Percentiles rank a stretch among this genome's conserved stretches.
phyloP scores from a whole-genome alignment of 2,329 filamentous ascomycete species.

The Blumeria hordei region DNA sequence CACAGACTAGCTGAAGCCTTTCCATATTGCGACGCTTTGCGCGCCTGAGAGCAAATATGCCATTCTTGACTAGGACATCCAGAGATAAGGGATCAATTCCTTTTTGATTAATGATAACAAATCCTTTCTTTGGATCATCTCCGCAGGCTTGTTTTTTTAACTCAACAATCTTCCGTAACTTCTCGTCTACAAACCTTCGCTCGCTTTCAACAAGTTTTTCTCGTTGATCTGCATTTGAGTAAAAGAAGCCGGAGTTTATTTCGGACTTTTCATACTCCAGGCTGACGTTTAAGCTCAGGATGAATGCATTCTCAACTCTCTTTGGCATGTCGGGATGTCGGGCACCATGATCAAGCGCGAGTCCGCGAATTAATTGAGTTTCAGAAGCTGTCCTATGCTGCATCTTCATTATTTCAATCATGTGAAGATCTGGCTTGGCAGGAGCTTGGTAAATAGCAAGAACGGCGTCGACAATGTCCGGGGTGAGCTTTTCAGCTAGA shows the following conservation, averaged over 20 bases:
- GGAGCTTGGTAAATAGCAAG: constrained; percentile 78
- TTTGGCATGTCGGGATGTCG: constrained; percentile 98
- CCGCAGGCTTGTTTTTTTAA: constrained; percentile 96
- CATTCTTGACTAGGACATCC: constrained; percentile 93
- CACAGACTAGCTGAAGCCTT: constrained; percentile 81
- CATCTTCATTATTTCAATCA: constrained; percentile 99
- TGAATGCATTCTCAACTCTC: constrained; percentile 81
- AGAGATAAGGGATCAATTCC: constrained; percentile 91
- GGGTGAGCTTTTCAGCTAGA: constrained; percentile 75
- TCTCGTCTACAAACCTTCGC: constrained; percentile 83
- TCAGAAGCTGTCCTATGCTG: constrained; percentile 91
- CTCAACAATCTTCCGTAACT: constrained; percentile 91
- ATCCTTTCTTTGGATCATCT: constrained; percentile 76
- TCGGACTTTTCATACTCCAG: constrained; percentile 98
- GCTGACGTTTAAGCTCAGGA: constrained; percentile 86
- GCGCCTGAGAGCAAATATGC: constrained; percentile 77
- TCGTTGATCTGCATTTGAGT: constrained; percentile 85
- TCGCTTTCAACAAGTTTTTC: constrained; percentile 97
- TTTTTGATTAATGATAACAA: constrained; percentile 98
- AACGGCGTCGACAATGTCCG: constrained; percentile 88
- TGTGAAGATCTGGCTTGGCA: constrained; percentile 87
- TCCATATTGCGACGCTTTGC: constrained; percentile 99
- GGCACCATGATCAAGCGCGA: constrained; percentile 85
- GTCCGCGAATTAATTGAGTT: constrained; percentile 80
- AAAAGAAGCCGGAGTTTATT: constrained; percentile 98